A percentile compares a stretch with the other conserved stretches of the same genome.
phyloP scores from a whole-genome alignment of 2,329 filamentous ascomycete genomes.

The Paraconiothyrium sp. region DNA sequence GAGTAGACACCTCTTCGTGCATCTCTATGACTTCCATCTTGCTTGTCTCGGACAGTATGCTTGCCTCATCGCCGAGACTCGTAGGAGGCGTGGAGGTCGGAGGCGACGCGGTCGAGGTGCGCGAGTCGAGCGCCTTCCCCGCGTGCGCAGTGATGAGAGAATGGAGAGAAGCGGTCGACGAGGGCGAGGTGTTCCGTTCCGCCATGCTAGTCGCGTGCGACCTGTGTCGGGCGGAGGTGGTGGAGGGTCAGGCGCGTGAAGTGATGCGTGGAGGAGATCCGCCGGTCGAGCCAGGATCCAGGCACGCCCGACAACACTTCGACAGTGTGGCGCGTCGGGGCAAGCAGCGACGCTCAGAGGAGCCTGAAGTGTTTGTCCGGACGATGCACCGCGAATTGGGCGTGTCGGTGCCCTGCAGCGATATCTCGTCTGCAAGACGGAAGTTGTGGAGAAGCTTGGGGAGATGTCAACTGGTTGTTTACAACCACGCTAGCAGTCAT shows the following conservation, averaged over 20 bases:
- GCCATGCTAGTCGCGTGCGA: conserved; percentile 40
- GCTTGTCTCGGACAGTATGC: conserved; percentile 57
- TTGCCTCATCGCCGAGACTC: conserved; percentile 70
- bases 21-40: conserved; percentile 42
- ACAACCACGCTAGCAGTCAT: conserved; percentile 47
- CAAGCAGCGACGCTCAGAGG: conserved; percentile 27
- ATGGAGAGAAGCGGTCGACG: conserved; percentile 52
- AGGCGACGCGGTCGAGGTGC: conserved; percentile 62
- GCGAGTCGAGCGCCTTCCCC: conserved; percentile 42
- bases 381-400: conserved; percentile 39
- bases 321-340: conserved; percentile 39
- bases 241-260: conserved; percentile 45
- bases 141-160: conserved; percentile 53
- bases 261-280: conserved; percentile 27
- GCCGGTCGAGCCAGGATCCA: conserved; percentile 33
- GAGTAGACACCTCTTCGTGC: conserved; percentile 29
- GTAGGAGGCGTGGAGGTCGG: conserved; percentile 72
- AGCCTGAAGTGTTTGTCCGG: conserved; percentile 28
- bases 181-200: conserved; percentile 46
- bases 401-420: conserved; percentile 26
- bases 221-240: conserved; percentile 36
- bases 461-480: conserved; percentile 43
- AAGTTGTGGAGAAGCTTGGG: conserved; percentile 36
- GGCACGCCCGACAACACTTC: conserved; percentile 47
- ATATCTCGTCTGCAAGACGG: conserved; percentile 37